Evolutionary conservation across 1,139 yeast genomes (phyloP), one percentile per base, ranked within the genome.

Genomic region (Fermentozyma sake): DNA sequence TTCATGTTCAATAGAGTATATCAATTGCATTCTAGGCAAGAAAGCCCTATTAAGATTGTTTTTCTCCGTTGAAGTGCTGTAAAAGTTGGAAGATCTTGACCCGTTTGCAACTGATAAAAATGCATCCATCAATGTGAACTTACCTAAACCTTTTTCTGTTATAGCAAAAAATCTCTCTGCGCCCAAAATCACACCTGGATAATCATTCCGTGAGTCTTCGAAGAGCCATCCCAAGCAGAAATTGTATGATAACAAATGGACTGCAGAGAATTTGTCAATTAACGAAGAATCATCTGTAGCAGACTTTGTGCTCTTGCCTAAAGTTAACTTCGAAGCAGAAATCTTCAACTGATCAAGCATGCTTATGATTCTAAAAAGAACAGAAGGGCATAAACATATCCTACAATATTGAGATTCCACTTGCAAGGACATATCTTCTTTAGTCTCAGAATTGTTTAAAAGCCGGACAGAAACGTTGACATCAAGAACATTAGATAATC

Each of bases 201-300:
- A 66, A 15, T 61, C 64, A 13, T 72, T 71, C 14, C 60, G 59
- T 4, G 52, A 34, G 16, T 48, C 49, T 18, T 55, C 57, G 47
- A 81, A 81, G 5, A 85, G 50, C 87, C 94, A 84, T 0, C 94
- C 95, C 18, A 80, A 35, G 42, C 93, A 81, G 36, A 82, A 68
- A 40, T 80, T 76, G 39, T 78, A 72, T 0, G 87, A 72, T 7
- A 78, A 51, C 25, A 83, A 64, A 31, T 76, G 81, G 22, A 82
- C 60, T 0, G 83, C 55, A 11, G 71, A 56, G 34, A 71, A 61
- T 7, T 53, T 50, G 26, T 51, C 32, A 23, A 39, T 38, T 20
- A 38, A 33, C 2, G 41, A 25, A 10, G 14, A 16, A 6, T 23
- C 15, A 6, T 8, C 10, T 7, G 12, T 7, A 4, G 17, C 26